A percentile compares a stretch with the other conserved stretches of the same genome.
These are phyloP conservation scores for Euphrasia arctica DNA, from an alignment of 305 asterid genomes.

Conservation along the genomic window DNA sequence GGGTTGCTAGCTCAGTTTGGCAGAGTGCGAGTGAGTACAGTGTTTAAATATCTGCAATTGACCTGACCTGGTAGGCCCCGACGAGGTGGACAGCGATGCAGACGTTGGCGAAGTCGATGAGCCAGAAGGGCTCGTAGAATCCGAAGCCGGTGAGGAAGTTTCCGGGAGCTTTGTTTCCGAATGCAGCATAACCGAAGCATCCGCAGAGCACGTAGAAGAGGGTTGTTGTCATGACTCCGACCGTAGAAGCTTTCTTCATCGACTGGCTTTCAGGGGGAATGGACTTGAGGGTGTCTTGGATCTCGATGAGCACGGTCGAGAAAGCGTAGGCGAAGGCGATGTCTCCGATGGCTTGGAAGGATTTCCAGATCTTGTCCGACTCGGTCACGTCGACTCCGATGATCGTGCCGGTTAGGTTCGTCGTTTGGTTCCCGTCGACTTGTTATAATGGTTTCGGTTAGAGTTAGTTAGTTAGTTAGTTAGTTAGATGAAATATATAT, in stretches of 20 bases:
- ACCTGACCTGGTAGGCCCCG: slow-evolving; percentile 44
- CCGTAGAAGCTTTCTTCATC: slow-evolving; percentile 58
- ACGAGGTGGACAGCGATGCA: slow-evolving; percentile 43
- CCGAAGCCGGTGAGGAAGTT: slow-evolving; percentile 51
- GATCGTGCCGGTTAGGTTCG: too few relatives aligned
- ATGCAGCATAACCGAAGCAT: slow-evolving; percentile 58
- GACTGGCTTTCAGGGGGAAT: slow-evolving; percentile 56
- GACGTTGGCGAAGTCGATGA: slow-evolving; percentile 37
- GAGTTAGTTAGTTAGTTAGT: too few relatives aligned
- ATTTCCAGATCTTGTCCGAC: too few relatives aligned
- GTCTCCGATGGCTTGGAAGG: too few relatives aligned
- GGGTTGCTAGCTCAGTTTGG: background rate
- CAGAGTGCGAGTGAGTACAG: too few relatives aligned
- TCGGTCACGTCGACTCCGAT: too few relatives aligned
- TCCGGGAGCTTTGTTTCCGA: slow-evolving; percentile 43
- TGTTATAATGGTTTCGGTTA: too few relatives aligned
- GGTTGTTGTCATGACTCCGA: slow-evolving; percentile 61
- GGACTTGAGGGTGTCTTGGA: slow-evolving; percentile 53
- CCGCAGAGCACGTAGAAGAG: slow-evolving; percentile 59
- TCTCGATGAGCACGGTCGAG: too few relatives aligned
- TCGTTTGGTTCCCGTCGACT: too few relatives aligned
- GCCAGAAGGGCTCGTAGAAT: slow-evolving; percentile 46
- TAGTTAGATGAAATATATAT: too few relatives aligned
- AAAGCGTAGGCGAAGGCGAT: too few relatives aligned
- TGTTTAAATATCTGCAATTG: too few relatives aligned